Percentiles rank a stretch among this genome's conserved stretches.
Conservation (phyloP, 352 stramenopile species). For the Stramenopiles sp. region DNA sequence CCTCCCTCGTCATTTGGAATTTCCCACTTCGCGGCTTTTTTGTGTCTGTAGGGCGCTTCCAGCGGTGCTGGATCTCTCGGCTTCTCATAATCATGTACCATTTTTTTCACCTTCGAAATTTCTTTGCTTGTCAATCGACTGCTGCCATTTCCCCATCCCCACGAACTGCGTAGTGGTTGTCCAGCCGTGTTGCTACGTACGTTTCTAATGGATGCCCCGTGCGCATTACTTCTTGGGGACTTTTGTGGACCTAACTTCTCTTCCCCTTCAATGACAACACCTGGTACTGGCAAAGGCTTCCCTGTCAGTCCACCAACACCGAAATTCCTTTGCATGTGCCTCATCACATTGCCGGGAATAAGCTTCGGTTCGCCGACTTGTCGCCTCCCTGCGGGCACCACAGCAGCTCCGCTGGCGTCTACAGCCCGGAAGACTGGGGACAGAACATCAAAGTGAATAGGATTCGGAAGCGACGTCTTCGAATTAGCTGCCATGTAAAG, state of each 20-base stretch:
- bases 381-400: not conserved
- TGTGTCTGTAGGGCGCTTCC: not conserved
- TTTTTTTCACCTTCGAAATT: not conserved
- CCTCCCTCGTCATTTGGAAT: not conserved
- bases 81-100: not conserved
- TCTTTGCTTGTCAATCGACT: not conserved
- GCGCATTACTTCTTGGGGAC: not conserved
- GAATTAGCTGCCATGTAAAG: not conserved
- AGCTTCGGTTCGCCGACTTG: not conserved
- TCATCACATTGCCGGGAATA: not conserved
- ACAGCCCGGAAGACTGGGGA: not conserved
- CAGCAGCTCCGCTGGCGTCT: not conserved
- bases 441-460: not conserved
- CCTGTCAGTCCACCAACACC: not conserved
- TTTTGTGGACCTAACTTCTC: not conserved
- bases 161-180: not conserved
- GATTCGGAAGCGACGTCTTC: not conserved
- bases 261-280: not conserved
- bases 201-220: not conserved
- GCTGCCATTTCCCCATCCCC: not conserved
- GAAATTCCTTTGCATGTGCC: not conserved
- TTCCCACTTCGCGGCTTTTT: not conserved
- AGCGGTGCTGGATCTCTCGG: not conserved
- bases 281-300: not conserved
- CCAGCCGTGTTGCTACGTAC: not conserved